Evolutionary conservation across 1,139 yeast genomes (phyloP), one percentile per base, ranked within the genome.

Genomic region (Magnusiomyces suaveolens): DNA sequence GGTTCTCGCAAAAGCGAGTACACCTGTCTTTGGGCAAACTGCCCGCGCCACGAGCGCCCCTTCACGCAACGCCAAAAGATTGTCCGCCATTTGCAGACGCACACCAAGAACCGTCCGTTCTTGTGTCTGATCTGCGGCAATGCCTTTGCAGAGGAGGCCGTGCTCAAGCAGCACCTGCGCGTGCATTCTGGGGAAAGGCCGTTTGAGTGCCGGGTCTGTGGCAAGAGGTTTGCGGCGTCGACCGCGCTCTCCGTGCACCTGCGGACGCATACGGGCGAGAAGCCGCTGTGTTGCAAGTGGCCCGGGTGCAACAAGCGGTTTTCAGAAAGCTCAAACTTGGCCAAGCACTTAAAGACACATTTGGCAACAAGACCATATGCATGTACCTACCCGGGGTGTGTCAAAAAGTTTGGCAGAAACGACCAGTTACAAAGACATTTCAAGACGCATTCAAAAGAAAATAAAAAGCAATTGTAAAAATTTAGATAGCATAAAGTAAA

Each of bases 181-280:
- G 81, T 88, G 33, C 97, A 90, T 69, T 83, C 94, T 2, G 81
- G 87, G 36, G 96, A 87, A 62, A 85, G 86, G 66, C 97, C 96
- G 3, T 89, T 78, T 66, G 79, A 75, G 55, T 90, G 97, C 70
- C 81, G 82, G 54, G 77, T 79, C 52, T 90, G 97, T 70, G 82
- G 82, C 26, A 87, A 88, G 68, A 72, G 87, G 59, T 94, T 90
- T 67, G 76, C 82, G 1, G 79, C 81, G 1, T 71, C 78, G 29
- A 74, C 81, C 10, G 80, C 83, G 4, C 64, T 80, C 36, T 74
- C 78, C 14, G 80, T 80, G 8, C 98, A 92, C 71, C 66, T 80
- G 64, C 74, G 98, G 54, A 83, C 81, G 0, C 98, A 92, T 66
- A 87, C 96, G 0, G 98, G 97, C 3, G 97, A 86, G 59, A 87